phyloP scores from a whole-genome alignment of 176 grass and related monocot species.

The Pharus latifolius region DNA sequence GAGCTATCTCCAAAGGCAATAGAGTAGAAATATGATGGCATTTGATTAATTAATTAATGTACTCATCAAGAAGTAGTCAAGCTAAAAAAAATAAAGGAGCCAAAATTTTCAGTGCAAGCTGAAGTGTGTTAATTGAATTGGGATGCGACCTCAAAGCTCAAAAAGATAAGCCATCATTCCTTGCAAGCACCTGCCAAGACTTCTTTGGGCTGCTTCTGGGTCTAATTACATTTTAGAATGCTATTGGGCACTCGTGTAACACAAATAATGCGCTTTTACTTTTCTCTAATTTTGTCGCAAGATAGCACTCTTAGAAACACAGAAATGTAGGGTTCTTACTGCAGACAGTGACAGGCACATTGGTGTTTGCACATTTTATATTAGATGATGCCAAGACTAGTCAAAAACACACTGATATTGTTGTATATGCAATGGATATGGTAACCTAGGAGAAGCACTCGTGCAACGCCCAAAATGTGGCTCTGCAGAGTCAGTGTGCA shows the following conservation, averaged over 20 bases:
- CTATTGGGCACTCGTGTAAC: slow-evolving; percentile 9
- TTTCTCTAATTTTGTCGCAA: slow-evolving; percentile 17
- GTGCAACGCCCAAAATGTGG: slow-evolving; percentile 5
- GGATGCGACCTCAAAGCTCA: not conserved
- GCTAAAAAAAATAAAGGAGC: not conserved
- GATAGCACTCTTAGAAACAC: slow-evolving; percentile 12
- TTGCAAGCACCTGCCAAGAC: not conserved
- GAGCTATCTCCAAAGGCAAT: too few relatives aligned
- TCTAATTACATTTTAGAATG: not conserved
- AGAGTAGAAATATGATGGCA: too few relatives aligned
- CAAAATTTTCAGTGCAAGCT: slow-evolving; percentile 7
- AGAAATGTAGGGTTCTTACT: not conserved
- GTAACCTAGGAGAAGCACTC: not conserved
- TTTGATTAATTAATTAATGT: not conserved
- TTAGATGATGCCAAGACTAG: not conserved
- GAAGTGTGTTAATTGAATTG: slow-evolving; percentile 13
- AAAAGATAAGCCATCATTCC: slow-evolving; percentile 10
- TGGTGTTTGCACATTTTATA: not conserved
- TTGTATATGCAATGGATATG: not conserved
- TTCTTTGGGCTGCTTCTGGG: not conserved
- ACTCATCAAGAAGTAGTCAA: not conserved
- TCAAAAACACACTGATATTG: slow-evolving; percentile 10
- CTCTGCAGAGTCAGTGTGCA: not conserved
- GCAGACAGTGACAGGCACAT: slow-evolving; percentile 28
- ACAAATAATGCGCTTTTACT: not conserved